Conservation (phyloP, 345 rosid genomes). For the Physaria fendleri region DNA sequence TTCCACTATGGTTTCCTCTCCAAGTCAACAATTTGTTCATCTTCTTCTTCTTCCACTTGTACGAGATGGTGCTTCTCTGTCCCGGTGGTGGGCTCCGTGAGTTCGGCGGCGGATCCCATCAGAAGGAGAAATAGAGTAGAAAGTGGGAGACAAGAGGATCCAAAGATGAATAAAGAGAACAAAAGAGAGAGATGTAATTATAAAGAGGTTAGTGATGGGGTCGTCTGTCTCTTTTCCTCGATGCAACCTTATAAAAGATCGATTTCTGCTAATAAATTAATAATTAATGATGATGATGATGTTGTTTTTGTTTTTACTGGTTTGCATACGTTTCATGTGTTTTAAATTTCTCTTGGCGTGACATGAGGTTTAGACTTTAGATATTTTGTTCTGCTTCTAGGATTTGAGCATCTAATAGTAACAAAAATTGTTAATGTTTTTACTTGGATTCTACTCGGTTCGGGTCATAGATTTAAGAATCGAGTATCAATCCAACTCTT, state of each 20-base stretch:
- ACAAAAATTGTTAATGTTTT: no score
- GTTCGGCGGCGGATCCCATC: conserved; percentile 29
- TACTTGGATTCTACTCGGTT: no score
- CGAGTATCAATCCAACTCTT: no score
- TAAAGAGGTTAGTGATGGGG: conserved; percentile 4
- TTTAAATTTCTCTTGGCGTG: no score
- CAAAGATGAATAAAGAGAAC: not conserved
- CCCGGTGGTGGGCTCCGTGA: conserved; percentile 31
- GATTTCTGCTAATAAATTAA: not conserved
- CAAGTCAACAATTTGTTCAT: conserved; percentile 7
- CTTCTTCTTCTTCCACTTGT: not conserved
- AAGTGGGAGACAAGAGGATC: conserved; percentile 12
- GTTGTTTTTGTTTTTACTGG: no score
- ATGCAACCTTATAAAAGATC: not conserved
- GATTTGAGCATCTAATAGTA: no score
- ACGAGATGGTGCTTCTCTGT: conserved; percentile 13
- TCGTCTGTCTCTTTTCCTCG: conserved; percentile 17
- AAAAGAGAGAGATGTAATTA: conserved; percentile 3
- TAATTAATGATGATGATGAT: not conserved
- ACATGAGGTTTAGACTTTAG: no score
- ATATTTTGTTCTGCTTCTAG: no score
- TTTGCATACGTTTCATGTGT: no score
- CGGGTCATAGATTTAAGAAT: no score
- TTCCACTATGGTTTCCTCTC: conserved; percentile 11
- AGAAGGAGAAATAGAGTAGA: not conserved